Percentiles rank a stretch among this genome's conserved stretches.
phyloP scores from a whole-genome alignment of 2,329 filamentous ascomycete genomes.

The Ascocoryne sarcoides region DNA sequence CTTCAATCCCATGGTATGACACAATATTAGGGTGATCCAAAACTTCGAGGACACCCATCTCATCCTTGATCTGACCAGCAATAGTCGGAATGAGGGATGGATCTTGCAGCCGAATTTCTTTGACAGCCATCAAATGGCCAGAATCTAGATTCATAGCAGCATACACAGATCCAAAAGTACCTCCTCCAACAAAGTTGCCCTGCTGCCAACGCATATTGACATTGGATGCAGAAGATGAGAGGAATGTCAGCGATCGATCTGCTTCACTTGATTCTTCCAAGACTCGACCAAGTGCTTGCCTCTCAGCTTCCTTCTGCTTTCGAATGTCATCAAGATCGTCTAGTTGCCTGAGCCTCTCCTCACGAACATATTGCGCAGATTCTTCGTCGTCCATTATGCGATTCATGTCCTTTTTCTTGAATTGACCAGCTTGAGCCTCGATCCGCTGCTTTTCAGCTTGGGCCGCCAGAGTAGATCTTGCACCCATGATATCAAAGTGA shows the following conservation, averaged over 20 bases:
- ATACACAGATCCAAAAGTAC: slow-evolving; percentile 96
- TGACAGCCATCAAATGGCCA: slow-evolving; percentile 94
- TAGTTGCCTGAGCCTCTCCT: slow-evolving; percentile 66
- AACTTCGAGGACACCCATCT: slow-evolving; percentile 93
- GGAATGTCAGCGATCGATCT: slow-evolving; percentile 84
- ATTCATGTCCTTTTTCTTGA: slow-evolving; percentile 71
- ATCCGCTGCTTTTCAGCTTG: slow-evolving; percentile 86
- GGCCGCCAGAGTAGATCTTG: slow-evolving; percentile 83
- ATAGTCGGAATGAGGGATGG: slow-evolving; percentile 93
- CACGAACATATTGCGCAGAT: slow-evolving; percentile 63
- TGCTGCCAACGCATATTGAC: slow-evolving; percentile 97
- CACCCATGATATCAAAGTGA: slow-evolving; percentile 98
- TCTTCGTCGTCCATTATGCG: slow-evolving; percentile 72
- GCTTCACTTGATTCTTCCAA: slow-evolving; percentile 93
- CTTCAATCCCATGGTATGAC: slow-evolving; percentile 95
- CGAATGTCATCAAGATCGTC: slow-evolving; percentile 68
- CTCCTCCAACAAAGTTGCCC: slow-evolving; percentile 94
- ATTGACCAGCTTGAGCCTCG: slow-evolving; percentile 69
- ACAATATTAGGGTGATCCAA: slow-evolving; percentile 97
- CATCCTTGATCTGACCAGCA: slow-evolving; percentile 86
- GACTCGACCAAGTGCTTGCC: slow-evolving; percentile 81
- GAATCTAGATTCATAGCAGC: slow-evolving; percentile 95
- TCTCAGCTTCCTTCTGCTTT: slow-evolving; percentile 72
- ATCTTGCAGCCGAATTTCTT: slow-evolving; percentile 95
- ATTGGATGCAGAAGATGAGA: slow-evolving; percentile 90